Evolutionary conservation across 805 yeast genomes (phyloP).

Genomic region (Candida vartiovaarae): DNA sequence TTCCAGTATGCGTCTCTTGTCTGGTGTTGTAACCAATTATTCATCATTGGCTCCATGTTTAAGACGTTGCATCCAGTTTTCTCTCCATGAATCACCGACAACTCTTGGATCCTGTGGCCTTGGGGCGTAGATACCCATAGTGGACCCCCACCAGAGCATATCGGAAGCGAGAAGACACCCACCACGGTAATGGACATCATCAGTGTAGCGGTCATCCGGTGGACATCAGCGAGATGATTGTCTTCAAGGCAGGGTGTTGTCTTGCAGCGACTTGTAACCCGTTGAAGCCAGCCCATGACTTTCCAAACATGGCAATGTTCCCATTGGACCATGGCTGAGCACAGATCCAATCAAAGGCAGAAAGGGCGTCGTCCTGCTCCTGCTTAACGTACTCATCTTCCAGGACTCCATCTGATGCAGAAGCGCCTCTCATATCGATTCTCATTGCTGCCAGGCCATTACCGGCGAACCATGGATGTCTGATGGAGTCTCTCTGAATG

Average conservation of each 20-base stretch:
- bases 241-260: constrained; percentile 39
- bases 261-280: constrained; percentile 39
- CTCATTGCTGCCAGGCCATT: constrained; percentile 38
- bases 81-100: constrained; percentile 33
- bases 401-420: constrained; percentile 36
- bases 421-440: constrained; percentile 40
- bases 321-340: constrained; percentile 39
- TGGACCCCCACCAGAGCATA: constrained; percentile 46
- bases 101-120: constrained; percentile 40
- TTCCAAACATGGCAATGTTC: constrained; percentile 40
- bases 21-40: constrained; percentile 37
- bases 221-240: constrained; percentile 37
- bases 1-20: constrained; percentile 40
- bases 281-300: constrained; percentile 45
- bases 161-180: constrained; percentile 38
- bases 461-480: constrained; percentile 42
- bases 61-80: constrained; percentile 35
- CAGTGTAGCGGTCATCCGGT: constrained; percentile 43
- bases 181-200: constrained; percentile 44
- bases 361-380: constrained; percentile 39
- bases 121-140: constrained; percentile 37
- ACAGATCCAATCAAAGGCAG: constrained; percentile 36
- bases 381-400: constrained; percentile 35
- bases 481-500: constrained; percentile 35
- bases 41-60: constrained; percentile 33